Evolutionary conservation across 352 stramenopile species (phyloP).

Genomic region (Globisporangium splendens): DNA sequence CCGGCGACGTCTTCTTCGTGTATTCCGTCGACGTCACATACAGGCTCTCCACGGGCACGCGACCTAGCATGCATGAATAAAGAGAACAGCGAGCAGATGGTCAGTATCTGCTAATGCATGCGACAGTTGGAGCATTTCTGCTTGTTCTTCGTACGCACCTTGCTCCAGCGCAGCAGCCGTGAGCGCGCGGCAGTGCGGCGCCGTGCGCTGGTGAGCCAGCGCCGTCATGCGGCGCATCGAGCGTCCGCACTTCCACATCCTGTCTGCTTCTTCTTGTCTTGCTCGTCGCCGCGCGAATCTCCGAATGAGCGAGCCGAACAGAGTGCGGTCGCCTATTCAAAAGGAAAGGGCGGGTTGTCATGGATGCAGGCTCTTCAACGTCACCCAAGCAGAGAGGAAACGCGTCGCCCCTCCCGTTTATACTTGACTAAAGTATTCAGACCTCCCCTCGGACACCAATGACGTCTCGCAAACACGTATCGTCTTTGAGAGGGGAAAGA

Average conservation of each 20-base stretch:
- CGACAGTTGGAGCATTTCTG: background rate
- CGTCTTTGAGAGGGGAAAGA: background rate
- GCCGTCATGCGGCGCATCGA: conserved; percentile 16
- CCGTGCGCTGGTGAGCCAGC: conserved; percentile 7
- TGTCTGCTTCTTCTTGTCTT: background rate
- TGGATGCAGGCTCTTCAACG: conserved; percentile 6
- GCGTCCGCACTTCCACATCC: conserved; percentile 14
- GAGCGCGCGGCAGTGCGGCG: conserved; percentile 18
- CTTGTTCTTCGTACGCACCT: conserved; percentile 8
- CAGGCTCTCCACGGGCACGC: conserved; percentile 51
- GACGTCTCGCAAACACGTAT: background rate
- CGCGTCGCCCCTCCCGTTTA: conserved; percentile 5
- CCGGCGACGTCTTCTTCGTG: conserved; percentile 56
- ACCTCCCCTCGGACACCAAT: background rate
- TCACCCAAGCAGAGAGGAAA: conserved; percentile 6
- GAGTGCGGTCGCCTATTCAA: no score
- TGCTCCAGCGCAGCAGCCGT: conserved; percentile 32
- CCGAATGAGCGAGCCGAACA: conserved; percentile 1
- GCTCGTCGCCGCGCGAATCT: conserved; percentile 7
- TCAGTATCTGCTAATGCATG: background rate
- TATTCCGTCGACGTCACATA: conserved; percentile 71
- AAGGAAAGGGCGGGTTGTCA: no score
- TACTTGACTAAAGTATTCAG: background rate
- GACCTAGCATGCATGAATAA: conserved; percentile 11
- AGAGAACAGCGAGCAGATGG: background rate